Evolutionary conservation across 306 rosid species (phyloP), one percentile per base, ranked within the genome.

Genomic region (Sechiopsis laciniata): DNA sequence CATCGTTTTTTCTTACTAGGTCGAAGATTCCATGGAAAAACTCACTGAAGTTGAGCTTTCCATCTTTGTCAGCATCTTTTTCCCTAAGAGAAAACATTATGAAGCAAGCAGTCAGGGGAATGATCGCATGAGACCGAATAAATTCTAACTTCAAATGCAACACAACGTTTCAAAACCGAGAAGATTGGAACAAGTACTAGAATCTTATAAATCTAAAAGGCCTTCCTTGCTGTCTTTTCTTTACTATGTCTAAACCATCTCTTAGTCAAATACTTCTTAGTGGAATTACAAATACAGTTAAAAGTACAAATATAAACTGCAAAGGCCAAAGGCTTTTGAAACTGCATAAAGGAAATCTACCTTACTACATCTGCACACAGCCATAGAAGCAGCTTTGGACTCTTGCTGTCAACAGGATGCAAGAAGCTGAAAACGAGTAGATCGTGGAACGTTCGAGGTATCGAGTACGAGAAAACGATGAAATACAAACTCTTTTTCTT

Each of bases 1-100:
- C 97, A 8, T 90, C 96, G 65, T 85, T 84, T 83, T 85, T 87
- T 80, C 97, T 86, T 75, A 90, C 92, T 84, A 89, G 81, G 85
- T 94, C 97, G 77, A 94, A 94, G 73, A 94, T 88, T 77, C 95
- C 96, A 58, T 86, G 97, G 79, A 87, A 90, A 83, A 94, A 94
- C 80, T 94, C 97, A 66, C 89, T 85, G 65, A 87, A 91, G 87
- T 85, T 84, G 62, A 94, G 65, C 86, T 87, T 94, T 74, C 88
- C 97, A 74, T 94, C 98, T 84, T 76, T 84, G 75, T 89, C 95
- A 0, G 89, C 72, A 77, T 94, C 98, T 67, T 96, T 86, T 77
- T 94, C 98, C 79, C 98, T 94, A 35, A 64, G 67, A 72, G 62
- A 53, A 51, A 78, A 78, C 10, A 35, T 59, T 71, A 20, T 67